Percentiles rank a stretch among this genome's conserved stretches.
Conservation (phyloP, 352 stramenopile species). For the Phytophthora brassicae region DNA sequence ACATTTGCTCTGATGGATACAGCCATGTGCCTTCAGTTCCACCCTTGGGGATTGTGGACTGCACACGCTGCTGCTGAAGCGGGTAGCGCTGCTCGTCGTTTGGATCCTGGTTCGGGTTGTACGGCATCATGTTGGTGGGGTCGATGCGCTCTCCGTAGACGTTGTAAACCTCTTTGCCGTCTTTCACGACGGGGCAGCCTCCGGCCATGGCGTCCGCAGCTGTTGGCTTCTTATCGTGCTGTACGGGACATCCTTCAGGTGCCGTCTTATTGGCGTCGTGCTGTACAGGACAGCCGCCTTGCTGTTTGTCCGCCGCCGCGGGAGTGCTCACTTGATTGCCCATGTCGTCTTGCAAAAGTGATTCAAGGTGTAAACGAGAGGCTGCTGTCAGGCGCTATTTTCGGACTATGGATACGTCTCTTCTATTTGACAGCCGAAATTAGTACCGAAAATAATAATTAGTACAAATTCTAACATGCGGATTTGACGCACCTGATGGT, state of each 20-base stretch:
- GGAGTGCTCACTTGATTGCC: constrained; percentile 68
- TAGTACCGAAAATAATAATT: not conserved
- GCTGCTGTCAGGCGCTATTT: constrained; percentile 5
- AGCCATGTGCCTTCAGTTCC: constrained; percentile 95
- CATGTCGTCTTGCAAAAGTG: constrained; percentile 56
- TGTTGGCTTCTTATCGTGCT: constrained; percentile 48
- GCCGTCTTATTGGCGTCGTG: constrained; percentile 36
- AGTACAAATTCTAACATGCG: constrained; percentile 28
- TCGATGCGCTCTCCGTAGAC: constrained; percentile 97
- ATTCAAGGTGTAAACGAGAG: constrained; percentile 16
- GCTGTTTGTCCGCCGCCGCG: constrained; percentile 5
- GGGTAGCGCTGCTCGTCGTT: constrained; percentile 88
- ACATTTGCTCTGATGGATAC: constrained; percentile 99
- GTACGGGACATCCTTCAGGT: constrained; percentile 61
- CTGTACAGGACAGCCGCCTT: constrained; percentile 53
- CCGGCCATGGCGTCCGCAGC: constrained; percentile 29
- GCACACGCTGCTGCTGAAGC: constrained; percentile 92
- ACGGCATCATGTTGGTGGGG: constrained; percentile 98
- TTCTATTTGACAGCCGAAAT: not conserved
- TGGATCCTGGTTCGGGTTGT: constrained; percentile 95
- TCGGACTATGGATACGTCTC: not conserved
- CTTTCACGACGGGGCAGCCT: constrained; percentile 61
- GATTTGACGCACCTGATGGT: not conserved
- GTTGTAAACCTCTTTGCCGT: constrained; percentile 90
- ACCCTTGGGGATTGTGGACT: constrained; percentile 96